Evolutionary conservation across 2,329 filamentous ascomycete species (phyloP), one percentile per base, ranked within the genome.

Genomic region (Atkinsonella texensis): DNA sequence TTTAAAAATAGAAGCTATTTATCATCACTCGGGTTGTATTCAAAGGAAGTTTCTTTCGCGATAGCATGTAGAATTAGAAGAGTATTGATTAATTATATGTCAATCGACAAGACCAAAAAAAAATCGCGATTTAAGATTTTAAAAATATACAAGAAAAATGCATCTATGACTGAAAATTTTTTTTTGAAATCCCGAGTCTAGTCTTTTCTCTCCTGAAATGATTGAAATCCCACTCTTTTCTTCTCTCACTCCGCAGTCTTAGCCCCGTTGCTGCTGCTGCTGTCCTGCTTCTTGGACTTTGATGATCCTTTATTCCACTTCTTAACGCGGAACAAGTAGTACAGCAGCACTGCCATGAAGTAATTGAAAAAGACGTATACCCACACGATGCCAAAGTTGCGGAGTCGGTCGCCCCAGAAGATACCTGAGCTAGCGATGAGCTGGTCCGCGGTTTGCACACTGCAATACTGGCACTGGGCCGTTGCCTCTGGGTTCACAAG

Each of bases 321-420:
- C 58, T 64, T 65, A 4, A 84, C 80, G 13, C 81, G 68, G 59
- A 82, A 78, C 18, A 80, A 57, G 63, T 77, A 88, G 65, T 88
- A 88, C 1, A 82, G 65, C 11, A 72, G 55, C 2, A 85, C 68
- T 0, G 83, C 81, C 2, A 74, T 68, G 40, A 66, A 65, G 40
- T 85, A 74, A 58, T 87, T 85, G 64, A 87, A 84, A 0, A 68
- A 54, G 40, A 87, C 75, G 58, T 77, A 88, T 0, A 71, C 80
- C 77, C 81, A 87, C 59, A 87, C 69, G 41, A 88, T 71, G 1
- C 84, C 85, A 53, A 81, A 87, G 61, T 88, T 85, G 52, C 83
- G 72, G 83, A 84, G 87, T 2, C 79, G 61, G 50, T 83, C 72
- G 3, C 53, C 59, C 57, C 75, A 83, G 20, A 63, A 66, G 41